These are phyloP conservation scores for Penicillium sp. DNA, from an alignment of 2,329 filamentous ascomycete genomes.

Conservation along the genomic window DNA sequence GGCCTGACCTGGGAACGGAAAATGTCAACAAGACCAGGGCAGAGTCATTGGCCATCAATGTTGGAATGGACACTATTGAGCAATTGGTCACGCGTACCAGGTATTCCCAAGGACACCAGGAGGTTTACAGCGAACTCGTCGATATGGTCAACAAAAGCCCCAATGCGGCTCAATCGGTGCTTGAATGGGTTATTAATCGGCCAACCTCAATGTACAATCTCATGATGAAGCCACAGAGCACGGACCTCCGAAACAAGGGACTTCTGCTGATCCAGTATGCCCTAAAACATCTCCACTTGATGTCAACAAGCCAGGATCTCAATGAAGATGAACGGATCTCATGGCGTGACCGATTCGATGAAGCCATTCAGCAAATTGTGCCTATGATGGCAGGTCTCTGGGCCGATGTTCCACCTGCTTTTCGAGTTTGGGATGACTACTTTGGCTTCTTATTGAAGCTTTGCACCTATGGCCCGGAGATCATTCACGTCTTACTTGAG, in stretches of 20 bases:
- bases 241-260: constrained; percentile 54
- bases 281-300: constrained; percentile 53
- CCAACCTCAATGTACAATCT: constrained; percentile 62
- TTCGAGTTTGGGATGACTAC: constrained; percentile 72
- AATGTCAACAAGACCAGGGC: constrained; percentile 50
- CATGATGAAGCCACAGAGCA: constrained; percentile 60
- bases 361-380: constrained; percentile 38
- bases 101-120: constrained; percentile 62
- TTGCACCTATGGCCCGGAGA: constrained; percentile 58
- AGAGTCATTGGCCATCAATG: constrained; percentile 45
- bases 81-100: constrained; percentile 72
- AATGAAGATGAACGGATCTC: constrained; percentile 26
- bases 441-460: constrained; percentile 71
- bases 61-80: constrained; percentile 63
- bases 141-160: constrained; percentile 52
- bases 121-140: constrained; percentile 53
- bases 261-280: constrained; percentile 54
- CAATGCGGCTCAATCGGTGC: constrained; percentile 57
- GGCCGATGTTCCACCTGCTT: constrained; percentile 59
- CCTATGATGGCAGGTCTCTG: constrained; percentile 57
- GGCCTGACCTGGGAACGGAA: constrained; percentile 50
- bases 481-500: constrained; percentile 60
- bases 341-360: constrained; percentile 29
- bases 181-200: constrained; percentile 60
- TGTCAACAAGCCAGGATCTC: constrained; percentile 23